These are phyloP conservation scores for Ganoderma sinense DNA, from an alignment of 1,284 basidiomycete species.

Conservation along the genomic window DNA sequence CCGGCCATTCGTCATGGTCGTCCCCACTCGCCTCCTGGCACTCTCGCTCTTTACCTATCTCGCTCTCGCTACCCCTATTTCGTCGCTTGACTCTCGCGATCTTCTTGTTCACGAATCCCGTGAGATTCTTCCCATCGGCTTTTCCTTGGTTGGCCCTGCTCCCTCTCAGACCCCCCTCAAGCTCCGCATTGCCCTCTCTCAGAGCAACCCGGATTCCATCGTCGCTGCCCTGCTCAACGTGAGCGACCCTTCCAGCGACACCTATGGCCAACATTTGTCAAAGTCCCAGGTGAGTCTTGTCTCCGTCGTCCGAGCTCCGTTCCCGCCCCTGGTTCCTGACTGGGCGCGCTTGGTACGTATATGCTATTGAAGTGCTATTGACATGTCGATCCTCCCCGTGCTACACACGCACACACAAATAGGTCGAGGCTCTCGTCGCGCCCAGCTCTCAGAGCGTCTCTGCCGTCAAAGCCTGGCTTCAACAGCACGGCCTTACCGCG, in stretches of 20 bases:
- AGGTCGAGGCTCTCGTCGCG: constrained; percentile 49
- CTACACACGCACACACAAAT: neutral
- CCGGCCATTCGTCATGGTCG: constrained; percentile 20
- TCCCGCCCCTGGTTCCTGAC: neutral
- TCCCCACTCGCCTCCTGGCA: constrained; percentile 28
- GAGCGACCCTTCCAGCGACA: constrained; percentile 42
- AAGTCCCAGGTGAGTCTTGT: constrained; percentile 40
- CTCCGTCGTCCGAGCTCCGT: neutral
- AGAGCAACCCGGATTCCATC: constrained; percentile 43
- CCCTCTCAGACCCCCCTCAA: constrained; percentile 35
- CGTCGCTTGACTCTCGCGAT: constrained; percentile 23
- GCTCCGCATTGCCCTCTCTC: constrained; percentile 44
- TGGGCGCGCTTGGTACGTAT: neutral
- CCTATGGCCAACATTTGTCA: constrained; percentile 42
- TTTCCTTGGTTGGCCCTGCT: constrained; percentile 37
- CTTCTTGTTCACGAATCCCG: constrained; percentile 40
- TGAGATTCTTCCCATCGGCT: constrained; percentile 37
- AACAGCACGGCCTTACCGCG: constrained; percentile 43
- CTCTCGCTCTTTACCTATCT: constrained; percentile 27
- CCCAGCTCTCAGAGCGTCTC: constrained; percentile 45
- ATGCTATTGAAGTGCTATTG: too few relatives aligned
- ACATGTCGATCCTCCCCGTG: neutral
- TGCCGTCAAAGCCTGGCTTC: constrained; percentile 48
- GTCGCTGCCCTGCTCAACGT: constrained; percentile 44
- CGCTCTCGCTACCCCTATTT: constrained; percentile 21